Evolutionary conservation across 164 flowering plant species (phyloP).

Genomic region (Liriodendron chinense): DNA sequence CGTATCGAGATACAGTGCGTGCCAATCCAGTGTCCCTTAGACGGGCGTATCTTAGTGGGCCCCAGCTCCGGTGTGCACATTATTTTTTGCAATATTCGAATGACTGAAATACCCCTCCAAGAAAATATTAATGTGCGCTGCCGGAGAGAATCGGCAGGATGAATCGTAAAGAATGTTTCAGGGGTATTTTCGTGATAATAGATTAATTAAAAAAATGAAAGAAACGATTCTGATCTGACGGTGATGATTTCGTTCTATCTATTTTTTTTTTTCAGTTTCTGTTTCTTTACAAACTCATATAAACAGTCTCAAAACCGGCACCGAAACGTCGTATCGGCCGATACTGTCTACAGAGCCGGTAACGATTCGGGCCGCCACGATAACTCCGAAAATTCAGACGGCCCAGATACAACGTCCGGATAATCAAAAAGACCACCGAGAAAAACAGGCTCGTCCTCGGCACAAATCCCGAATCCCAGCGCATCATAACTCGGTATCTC

Average conservation of each 20-base stretch:
- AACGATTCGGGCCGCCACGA: conserved; percentile 40
- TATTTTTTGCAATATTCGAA: no score
- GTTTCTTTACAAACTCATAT: not conserved
- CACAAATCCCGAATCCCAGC: conserved; percentile 27
- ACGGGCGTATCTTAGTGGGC: no score
- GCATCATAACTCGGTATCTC: conserved; percentile 40
- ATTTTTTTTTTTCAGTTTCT: not conserved
- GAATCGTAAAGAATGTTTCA: not conserved
- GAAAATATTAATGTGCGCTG: no score
- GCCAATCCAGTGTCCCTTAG: no score
- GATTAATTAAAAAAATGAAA: no score
- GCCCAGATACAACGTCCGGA: conserved; percentile 31
- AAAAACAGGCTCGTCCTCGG: conserved; percentile 26
- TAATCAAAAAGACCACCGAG: conserved; percentile 54
- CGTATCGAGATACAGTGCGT: no score
- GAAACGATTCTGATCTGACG: not conserved
- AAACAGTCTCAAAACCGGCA: conserved; percentile 2
- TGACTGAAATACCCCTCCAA: no score
- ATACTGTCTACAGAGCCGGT: conserved; percentile 31
- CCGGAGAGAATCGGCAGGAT: no score
- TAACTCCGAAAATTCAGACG: conserved; percentile 35
- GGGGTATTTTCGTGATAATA: not conserved
- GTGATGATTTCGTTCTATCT: not conserved
- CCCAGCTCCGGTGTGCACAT: no score
- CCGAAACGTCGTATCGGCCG: not conserved